Conservation (phyloP, 2,329 filamentous ascomycete species). For the Ceratocystis harringtonii region DNA sequence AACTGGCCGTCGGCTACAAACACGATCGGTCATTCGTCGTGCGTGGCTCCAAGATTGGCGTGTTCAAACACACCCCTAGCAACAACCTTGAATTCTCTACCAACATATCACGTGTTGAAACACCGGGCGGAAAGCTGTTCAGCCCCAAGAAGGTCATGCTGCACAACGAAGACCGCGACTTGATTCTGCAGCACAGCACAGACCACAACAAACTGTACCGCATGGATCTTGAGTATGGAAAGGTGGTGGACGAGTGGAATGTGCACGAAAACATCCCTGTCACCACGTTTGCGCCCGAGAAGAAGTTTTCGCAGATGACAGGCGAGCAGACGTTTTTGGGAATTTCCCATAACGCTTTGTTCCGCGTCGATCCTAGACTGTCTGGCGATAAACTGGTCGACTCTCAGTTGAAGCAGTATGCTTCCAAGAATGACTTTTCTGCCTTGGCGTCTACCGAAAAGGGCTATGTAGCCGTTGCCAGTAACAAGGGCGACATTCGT, state of each 20-base stretch:
- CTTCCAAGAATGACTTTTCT: constrained; percentile 94
- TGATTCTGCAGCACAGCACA: constrained; percentile 70
- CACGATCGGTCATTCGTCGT: constrained; percentile 95
- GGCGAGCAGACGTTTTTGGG: constrained; percentile 89
- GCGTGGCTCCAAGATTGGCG: constrained; percentile 91
- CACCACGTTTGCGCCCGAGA: constrained; percentile 82
- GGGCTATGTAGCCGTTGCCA: constrained; percentile 91
- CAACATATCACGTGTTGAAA: constrained; percentile 91
- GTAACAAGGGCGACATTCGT: constrained; percentile 93
- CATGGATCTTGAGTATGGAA: constrained; percentile 96
- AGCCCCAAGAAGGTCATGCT: constrained; percentile 95
- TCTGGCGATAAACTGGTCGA: constrained; percentile 87
- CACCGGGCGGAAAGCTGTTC: constrained; percentile 73
- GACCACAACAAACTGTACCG: constrained; percentile 86
- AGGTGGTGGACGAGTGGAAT: constrained; percentile 98
- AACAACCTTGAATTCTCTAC: constrained; percentile 93
- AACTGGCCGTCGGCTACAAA: constrained; percentile 91
- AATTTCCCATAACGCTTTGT: constrained; percentile 82
- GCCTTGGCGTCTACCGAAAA: constrained; percentile 88
- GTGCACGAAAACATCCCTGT: constrained; percentile 92
- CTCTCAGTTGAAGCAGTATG: constrained; percentile 85
- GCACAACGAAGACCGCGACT: constrained; percentile 74
- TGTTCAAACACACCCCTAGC: constrained; percentile 90
- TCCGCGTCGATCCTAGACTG: constrained; percentile 82
- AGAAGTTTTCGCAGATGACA: constrained; percentile 97